phyloP scores from a whole-genome alignment of 2,329 filamentous ascomycete genomes.

The Pleurostoma richardsiae region DNA sequence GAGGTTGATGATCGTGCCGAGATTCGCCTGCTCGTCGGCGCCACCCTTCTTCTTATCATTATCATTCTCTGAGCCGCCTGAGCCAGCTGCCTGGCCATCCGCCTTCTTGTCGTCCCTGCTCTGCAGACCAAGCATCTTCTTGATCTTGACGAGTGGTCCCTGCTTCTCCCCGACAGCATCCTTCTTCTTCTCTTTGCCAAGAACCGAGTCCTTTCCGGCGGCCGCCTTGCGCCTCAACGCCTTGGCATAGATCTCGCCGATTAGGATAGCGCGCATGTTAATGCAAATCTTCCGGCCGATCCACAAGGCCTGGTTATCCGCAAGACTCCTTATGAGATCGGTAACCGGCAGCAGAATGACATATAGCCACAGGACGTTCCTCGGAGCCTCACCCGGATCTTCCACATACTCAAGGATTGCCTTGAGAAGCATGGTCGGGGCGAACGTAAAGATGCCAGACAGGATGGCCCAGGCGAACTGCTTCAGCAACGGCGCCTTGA shows the following conservation, averaged over 20 bases:
- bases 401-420: conserved; percentile 95
- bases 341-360: conserved; percentile 85
- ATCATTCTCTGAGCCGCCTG: neutral
- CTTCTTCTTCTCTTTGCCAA: conserved; percentile 52
- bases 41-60: conserved; percentile 28
- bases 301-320: conserved; percentile 84
- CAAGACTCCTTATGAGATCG: conserved; percentile 74
- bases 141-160: conserved; percentile 42
- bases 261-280: conserved; percentile 85
- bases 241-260: conserved; percentile 97
- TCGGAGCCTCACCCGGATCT: conserved; percentile 65
- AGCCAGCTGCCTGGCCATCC: neutral
- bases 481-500: conserved; percentile 67
- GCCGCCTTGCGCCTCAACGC: conserved; percentile 86
- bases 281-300: conserved; percentile 93
- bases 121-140: conserved; percentile 55
- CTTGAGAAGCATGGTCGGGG: conserved; percentile 84
- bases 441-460: conserved; percentile 80
- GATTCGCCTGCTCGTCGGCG: conserved; percentile 73
- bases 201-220: conserved; percentile 66
- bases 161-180: conserved; percentile 28
- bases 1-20: conserved; percentile 98
- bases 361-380: conserved; percentile 92
- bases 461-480: conserved; percentile 79
- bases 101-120: conserved; percentile 43